phyloP scores from a whole-genome alignment of 2,329 filamentous ascomycete genomes.

The Graphilbum ipis-grandicollis region DNA sequence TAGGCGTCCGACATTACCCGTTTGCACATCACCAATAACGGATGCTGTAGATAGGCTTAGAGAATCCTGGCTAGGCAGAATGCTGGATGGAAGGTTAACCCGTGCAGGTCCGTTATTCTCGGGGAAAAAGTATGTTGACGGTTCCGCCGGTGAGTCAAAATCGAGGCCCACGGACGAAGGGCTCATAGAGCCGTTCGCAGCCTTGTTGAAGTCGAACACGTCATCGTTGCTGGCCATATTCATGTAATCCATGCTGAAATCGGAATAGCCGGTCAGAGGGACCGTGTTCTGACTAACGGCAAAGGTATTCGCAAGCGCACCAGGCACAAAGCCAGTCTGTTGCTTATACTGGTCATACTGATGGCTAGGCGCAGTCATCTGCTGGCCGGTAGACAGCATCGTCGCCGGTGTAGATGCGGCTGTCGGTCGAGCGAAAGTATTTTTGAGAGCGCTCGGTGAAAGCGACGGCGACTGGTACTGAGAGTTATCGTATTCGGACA shows the following conservation, averaged over 20 bases:
- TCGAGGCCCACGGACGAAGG: constrained; percentile 54
- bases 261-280: constrained; percentile 32
- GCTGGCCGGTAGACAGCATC: constrained; percentile 34
- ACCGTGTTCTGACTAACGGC: constrained; percentile 50
- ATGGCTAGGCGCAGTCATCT: constrained; percentile 69
- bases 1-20: constrained; percentile 48
- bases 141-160: constrained; percentile 36
- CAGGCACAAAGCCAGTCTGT: constrained; percentile 80
- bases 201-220: constrained; percentile 56
- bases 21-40: constrained; percentile 30
- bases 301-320: constrained; percentile 64
- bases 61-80: constrained; percentile 55
- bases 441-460: constrained; percentile 37
- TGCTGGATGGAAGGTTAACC: not conserved
- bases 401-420: constrained; percentile 18
- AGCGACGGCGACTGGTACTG: constrained; percentile 43
- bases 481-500: constrained; percentile 44
- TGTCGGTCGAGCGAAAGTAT: constrained; percentile 28
- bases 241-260: constrained; percentile 29
- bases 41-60: constrained; percentile 18
- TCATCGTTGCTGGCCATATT: constrained; percentile 42
- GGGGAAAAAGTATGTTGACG: constrained; percentile 47
- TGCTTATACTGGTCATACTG: constrained; percentile 93
- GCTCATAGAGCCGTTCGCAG: constrained; percentile 40
- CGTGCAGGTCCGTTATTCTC: constrained; percentile 15